Base-by-base conservation (phyloP, 495 filamentous ascomycete species). In the Oidiodendron maius region DNA sequence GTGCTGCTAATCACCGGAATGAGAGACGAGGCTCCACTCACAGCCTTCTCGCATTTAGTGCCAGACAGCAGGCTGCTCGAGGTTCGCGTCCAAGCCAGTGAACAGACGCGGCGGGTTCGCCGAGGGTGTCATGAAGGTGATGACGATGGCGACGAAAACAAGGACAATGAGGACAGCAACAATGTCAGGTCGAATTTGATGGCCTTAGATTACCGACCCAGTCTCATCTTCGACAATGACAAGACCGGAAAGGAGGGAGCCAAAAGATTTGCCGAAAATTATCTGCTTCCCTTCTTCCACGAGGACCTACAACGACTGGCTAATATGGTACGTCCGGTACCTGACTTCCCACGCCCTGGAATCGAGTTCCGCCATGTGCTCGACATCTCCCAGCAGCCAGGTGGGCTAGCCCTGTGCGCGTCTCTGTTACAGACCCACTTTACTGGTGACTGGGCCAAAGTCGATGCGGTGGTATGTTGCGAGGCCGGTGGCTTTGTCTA, bases 1-100 rank as follows among this genome's bases (percentile, higher is more conserved):
- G 77, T 81, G 43, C 66, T 83, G 40, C 46, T 85, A 25, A 77
- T 85, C 58, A 83, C 80, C 0, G 81, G 81, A 4, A 78, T 85
- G 76, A 81, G 77, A 69, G 80, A 84, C 49, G 65, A 77, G 56
- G 73, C 76, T 4, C 80, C 78, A 3, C 72, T 85, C 26, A 66
- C 74, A 50, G 42, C 52, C 40, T 71, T 77, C 1, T 76, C 75
- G 23, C 71, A 74, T 69, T 61, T 81, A 47, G 75, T 82, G 36
- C 76, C 80, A 50, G 61, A 70, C 15, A 79, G 65, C 51, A 74
- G 65, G 49, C 48, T 83, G 22, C 34, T 83, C 51, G 78, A 83
- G 35, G 65, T 83, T 55, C 66, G 59, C 42, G 67, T 83, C 46
- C 16, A 64, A 59, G 70, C 69, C 44, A 75, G 65, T 52, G 40